Conservation (phyloP, 345 rosid genomes). For the Brassica cretica region DNA sequence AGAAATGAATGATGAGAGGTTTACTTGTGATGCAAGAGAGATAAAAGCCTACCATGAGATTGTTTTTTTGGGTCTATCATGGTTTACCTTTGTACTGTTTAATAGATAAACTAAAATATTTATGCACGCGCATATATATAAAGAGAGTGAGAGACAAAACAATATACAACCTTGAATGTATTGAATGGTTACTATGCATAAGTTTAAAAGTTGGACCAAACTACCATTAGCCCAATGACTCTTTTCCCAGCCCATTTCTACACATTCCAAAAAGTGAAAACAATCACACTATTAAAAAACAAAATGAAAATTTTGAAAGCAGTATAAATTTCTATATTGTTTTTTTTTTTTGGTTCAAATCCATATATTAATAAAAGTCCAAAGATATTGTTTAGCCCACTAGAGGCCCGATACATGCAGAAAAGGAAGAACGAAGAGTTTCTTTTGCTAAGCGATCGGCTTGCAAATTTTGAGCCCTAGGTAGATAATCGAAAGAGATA, state of each 20-base stretch:
- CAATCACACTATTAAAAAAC: not conserved
- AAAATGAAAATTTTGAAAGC: not conserved
- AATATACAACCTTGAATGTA: not conserved
- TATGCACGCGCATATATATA: not conserved
- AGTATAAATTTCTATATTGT: not conserved
- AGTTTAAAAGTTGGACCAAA: not conserved
- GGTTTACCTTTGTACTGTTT: constrained; percentile 15
- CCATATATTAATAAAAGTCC: too few relatives aligned
- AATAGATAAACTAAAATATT: constrained; percentile 16
- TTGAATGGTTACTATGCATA: not conserved
- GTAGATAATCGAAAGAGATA: too few relatives aligned
- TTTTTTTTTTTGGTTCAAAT: too few relatives aligned
- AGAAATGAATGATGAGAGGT: constrained; percentile 27
- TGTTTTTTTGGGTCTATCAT: constrained; percentile 16
- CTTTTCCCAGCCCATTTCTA: not conserved
- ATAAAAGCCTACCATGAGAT: constrained; percentile 9
- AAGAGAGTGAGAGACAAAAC: not conserved
- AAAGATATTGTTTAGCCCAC: too few relatives aligned
- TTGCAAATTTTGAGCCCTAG: too few relatives aligned
- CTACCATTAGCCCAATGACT: not conserved
- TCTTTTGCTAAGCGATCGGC: too few relatives aligned
- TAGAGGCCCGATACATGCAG: too few relatives aligned
- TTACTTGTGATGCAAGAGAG: constrained; percentile 35
- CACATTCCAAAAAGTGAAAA: not conserved
- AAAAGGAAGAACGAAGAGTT: too few relatives aligned